phyloP scores from a whole-genome alignment of 2,329 filamentous ascomycete genomes.

The Xylariales sp. region DNA sequence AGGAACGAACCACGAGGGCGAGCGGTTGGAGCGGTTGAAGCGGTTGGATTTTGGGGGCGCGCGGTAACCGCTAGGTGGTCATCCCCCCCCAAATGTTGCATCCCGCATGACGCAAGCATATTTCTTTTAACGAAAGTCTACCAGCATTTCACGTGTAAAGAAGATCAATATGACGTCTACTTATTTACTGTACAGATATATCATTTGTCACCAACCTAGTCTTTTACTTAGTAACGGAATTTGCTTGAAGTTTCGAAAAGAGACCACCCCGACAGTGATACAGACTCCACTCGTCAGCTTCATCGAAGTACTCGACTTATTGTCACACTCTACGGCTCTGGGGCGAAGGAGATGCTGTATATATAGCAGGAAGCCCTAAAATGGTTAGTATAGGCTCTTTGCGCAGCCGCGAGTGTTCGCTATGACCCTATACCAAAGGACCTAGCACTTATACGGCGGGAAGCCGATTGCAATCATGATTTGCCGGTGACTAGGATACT shows the following conservation, averaged over 20 bases:
- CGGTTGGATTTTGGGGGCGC: conserved; percentile 25
- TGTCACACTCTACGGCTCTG: too few species aligned
- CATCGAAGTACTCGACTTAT: not conserved
- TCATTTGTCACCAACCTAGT: too few species aligned
- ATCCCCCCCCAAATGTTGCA: conserved; percentile 8
- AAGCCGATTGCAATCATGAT: not conserved
- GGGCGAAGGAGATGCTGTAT: too few species aligned
- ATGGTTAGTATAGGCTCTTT: too few species aligned
- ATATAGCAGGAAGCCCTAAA: too few species aligned
- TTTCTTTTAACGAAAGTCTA: not conserved
- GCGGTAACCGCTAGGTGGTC: conserved; percentile 5
- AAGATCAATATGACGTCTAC: too few species aligned
- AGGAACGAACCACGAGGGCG: conserved; percentile 3
- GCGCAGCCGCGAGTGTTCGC: too few species aligned
- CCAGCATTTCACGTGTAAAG: not conserved
- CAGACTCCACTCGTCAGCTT: not conserved
- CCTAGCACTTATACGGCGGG: not conserved
- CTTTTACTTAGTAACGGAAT: too few species aligned
- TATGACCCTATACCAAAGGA: too few species aligned
- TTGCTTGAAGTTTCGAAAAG: not conserved
- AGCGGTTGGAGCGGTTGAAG: conserved; percentile 25
- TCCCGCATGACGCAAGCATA: conserved; percentile 9
- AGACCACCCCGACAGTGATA: too few species aligned
- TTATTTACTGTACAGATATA: too few species aligned
- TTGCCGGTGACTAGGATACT: not conserved